Evolutionary conservation across 257 asterid genomes (phyloP), one percentile per base, ranked within the genome.

Genomic region (Osmanthus fragrans): DNA sequence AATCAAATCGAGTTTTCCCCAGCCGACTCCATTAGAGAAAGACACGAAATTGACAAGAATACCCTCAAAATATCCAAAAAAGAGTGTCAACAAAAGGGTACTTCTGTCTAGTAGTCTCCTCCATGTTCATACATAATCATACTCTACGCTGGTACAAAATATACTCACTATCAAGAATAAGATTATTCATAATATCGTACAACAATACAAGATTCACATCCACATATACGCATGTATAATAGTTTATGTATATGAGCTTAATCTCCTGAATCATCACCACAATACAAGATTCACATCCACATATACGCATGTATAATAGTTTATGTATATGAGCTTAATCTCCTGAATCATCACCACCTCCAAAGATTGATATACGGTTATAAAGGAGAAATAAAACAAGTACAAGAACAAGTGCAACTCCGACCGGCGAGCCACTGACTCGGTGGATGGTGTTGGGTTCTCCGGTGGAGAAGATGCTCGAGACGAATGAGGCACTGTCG

Each of bases 371-470:
- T 33, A 91, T 73, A 25, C 90, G 88, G 81, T 82, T 80, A 87
- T 85, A 88, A 73, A 94, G 96, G 2, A 94, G 96, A 27, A 94
- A 54, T 29, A 94, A 71, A 1, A 89, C 88, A 82, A 94, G 92
- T 45, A 87, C 13, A 69, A 94, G 92, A 7, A 94, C 32, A 13
- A 91, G 81, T 1, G 90, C 96, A 75, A 95, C 98, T 23, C 98
- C 99, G 86, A 93, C 84, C 3, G 98, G 97, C 1, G 99, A 94
- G 18, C 99, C 97, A 83, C 92, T 86, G 83, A 76, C 88, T 40
- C 98, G 89, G 89, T 92, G 98, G 77, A 94, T 88, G 76, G 97
- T 71, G 71, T 91, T 83, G 0, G 97, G 96, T 69, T 90, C 93
- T 18, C 97, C 93, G 74, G 89, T 42, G 77, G 95, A 89, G 84